Conservation (phyloP, 169 alveolate species). For the Theileria equi region DNA sequence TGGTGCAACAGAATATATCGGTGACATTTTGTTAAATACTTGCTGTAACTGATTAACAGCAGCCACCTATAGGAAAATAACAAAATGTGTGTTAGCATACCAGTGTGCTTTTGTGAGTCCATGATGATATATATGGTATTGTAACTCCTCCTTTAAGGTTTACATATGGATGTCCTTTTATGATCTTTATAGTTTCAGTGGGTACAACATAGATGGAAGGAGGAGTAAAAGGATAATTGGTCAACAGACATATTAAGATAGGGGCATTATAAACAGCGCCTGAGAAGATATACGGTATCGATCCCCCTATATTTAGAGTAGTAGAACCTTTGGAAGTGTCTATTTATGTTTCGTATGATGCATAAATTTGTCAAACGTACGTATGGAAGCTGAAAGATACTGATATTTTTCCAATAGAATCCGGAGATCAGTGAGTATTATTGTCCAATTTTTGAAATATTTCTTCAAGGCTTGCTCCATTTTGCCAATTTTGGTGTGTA, state of each 20-base stretch:
- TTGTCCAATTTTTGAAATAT: slow-evolving; percentile 15
- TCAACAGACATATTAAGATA: slow-evolving; percentile 4
- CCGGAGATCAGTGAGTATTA: slow-evolving; percentile 15
- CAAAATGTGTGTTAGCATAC: slow-evolving; percentile 7
- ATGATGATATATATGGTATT: slow-evolving; percentile 24
- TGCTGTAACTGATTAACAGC: slow-evolving; percentile 9
- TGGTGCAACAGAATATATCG: slow-evolving; percentile 39
- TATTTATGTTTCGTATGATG: not conserved
- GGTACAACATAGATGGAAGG: slow-evolving; percentile 32
- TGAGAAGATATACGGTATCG: slow-evolving; percentile 20
- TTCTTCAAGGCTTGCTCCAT: slow-evolving; percentile 6
- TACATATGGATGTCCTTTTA: slow-evolving; percentile 34
- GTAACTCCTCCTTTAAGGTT: slow-evolving; percentile 20
- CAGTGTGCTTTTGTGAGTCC: slow-evolving; percentile 31
- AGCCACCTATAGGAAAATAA: slow-evolving; percentile 10
- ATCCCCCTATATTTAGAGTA: slow-evolving; percentile 28
- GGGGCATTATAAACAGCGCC: slow-evolving; percentile 27
- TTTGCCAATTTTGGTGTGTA: too few species aligned
- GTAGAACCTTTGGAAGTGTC: slow-evolving; percentile 8
- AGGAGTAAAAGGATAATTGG: slow-evolving; percentile 31
- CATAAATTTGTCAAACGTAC: slow-evolving; percentile 2
- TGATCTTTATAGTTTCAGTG: slow-evolving; percentile 9
- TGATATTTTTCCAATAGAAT: slow-evolving; percentile 7
- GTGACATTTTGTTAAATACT: slow-evolving; percentile 25
- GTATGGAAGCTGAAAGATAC: not conserved